phyloP scores from a whole-genome alignment of 1,284 basidiomycete genomes.

The Rhodotorula sp. region DNA sequence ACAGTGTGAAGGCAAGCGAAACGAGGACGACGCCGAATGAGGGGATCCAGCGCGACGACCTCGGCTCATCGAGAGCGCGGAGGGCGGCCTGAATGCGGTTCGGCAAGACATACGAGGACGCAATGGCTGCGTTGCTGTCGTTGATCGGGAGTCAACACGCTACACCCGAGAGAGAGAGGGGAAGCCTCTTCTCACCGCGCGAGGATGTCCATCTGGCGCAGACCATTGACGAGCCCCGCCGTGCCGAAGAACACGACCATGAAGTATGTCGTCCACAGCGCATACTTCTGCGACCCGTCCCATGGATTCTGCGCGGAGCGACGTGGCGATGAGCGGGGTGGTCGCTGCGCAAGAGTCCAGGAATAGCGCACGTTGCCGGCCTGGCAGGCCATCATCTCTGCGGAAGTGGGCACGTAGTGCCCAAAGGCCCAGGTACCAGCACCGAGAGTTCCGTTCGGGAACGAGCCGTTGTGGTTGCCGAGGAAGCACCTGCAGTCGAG shows the following conservation, averaged over 20 bases:
- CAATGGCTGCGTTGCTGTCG: neutral
- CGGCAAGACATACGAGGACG: neutral
- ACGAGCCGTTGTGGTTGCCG: conserved; percentile 3
- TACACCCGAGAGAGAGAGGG: too few relatives aligned
- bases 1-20: neutral
- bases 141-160: neutral
- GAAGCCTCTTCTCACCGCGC: neutral
- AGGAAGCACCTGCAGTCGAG: conserved; percentile 1
- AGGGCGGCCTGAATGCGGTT: neutral
- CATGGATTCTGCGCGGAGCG: neutral
- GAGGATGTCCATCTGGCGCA: neutral
- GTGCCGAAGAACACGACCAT: neutral
- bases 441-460: conserved; percentile 1
- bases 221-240: neutral
- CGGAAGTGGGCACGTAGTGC: neutral
- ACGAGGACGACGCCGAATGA: neutral
- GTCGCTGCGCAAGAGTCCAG: too few relatives aligned
- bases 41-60: neutral
- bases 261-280: conserved; percentile 9
- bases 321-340: neutral
- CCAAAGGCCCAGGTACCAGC: neutral
- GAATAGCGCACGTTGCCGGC: neutral
- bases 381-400: conserved; percentile 1
- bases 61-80: neutral
- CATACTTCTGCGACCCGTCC: neutral